These are phyloP conservation scores for Verticillium nonalfalfae DNA, from an alignment of 2,329 filamentous ascomycete genomes.

Conservation along the genomic window DNA sequence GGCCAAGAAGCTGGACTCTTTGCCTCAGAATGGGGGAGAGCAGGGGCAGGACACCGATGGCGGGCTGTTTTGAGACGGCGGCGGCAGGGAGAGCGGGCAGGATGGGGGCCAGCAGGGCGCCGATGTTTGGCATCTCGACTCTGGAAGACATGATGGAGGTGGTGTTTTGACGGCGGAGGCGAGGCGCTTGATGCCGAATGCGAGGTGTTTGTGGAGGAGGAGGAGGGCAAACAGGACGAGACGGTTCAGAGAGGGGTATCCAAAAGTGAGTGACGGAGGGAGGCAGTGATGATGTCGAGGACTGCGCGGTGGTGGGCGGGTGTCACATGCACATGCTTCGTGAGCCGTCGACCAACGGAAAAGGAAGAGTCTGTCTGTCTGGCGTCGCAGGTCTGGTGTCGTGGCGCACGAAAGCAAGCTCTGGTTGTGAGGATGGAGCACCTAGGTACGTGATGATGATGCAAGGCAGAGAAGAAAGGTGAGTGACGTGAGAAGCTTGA, in stretches of 20 bases:
- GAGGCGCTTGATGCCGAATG: too few species aligned
- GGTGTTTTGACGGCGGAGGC: neutral
- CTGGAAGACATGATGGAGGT: neutral
- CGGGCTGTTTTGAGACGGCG: constrained; percentile 49
- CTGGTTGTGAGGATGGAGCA: neutral
- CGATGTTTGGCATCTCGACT: constrained; percentile 25
- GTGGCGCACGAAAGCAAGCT: neutral
- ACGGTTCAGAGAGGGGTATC: neutral
- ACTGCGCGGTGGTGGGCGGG: constrained; percentile 1
- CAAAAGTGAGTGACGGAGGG: neutral
- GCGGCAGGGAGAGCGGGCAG: constrained; percentile 55
- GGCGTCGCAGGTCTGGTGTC: neutral
- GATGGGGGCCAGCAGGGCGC: constrained; percentile 46
- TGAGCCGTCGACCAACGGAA: neutral
- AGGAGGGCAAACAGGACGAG: neutral
- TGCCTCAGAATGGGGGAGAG: constrained; percentile 62
- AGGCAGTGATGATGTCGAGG: neutral
- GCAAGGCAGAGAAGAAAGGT: neutral
- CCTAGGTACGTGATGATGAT: neutral
- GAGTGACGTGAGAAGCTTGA: neutral
- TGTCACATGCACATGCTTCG: neutral
- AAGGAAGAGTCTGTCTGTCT: too few species aligned
- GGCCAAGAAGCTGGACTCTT: constrained; percentile 58
- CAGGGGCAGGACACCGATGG: constrained; percentile 49
- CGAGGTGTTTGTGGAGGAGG: constrained; percentile 4